Evolutionary conservation across 2,329 filamentous ascomycete genomes (phyloP).

Genomic region (Xylariaceae sp.): DNA sequence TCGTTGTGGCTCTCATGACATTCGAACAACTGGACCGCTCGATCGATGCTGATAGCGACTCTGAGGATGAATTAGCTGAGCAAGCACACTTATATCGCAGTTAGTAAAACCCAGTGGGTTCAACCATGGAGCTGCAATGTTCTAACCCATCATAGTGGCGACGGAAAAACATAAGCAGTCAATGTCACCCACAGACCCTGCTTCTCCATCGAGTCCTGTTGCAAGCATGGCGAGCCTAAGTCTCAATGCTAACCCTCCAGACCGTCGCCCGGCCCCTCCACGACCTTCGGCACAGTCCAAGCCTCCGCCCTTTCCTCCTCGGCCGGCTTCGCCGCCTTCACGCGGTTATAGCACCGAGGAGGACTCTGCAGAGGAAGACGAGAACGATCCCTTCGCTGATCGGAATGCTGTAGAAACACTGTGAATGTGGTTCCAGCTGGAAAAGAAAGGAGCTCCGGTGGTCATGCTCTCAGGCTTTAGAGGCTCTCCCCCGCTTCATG

Average conservation of each 20-base stretch:
- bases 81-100: conserved; percentile 61
- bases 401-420: conserved; percentile 62
- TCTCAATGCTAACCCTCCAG: conserved; percentile 36
- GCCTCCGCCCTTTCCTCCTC: conserved; percentile 44
- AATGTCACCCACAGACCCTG: conserved; percentile 35
- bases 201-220: conserved; percentile 32
- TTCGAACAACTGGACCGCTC: conserved; percentile 91
- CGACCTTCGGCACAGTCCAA: conserved; percentile 42
- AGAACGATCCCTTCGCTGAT: conserved; percentile 85
- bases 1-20: conserved; percentile 88
- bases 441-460: conserved; percentile 36
- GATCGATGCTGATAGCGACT: conserved; percentile 69
- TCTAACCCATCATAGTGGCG: conserved; percentile 42
- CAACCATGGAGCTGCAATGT: conserved; percentile 7
- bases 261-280: conserved; percentile 43
- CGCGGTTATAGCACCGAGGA: conserved; percentile 52
- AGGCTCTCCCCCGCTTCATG: neutral
- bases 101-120: conserved; percentile 32
- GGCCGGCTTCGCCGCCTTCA: conserved; percentile 39
- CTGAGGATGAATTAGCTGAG: conserved; percentile 62
- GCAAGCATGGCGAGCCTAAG: conserved; percentile 43
- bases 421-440: conserved; percentile 40
- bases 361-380: conserved; percentile 63
- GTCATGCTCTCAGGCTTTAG: conserved; percentile 18
- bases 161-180: conserved; percentile 47